Base-by-base conservation (phyloP, 2,329 filamentous ascomycete species). In the Talaromyces rugulosus region DNA sequence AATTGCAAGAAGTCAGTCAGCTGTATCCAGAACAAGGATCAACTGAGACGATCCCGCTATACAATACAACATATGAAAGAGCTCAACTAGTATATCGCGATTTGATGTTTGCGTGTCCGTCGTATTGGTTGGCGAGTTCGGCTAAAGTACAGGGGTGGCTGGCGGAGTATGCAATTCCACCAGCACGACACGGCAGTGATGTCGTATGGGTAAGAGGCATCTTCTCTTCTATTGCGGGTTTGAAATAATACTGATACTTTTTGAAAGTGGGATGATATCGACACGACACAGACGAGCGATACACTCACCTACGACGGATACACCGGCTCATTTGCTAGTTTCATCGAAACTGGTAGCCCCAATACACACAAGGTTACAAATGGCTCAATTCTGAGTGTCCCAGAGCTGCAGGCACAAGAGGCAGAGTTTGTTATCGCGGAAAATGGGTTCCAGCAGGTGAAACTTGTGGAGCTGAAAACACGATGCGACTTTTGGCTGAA, bases 61-160 rank as follows among this genome's bases (percentile, higher is more conserved):
- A 85, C 65, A 82, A 83, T 60, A 80, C 79, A 0, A 81, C 81
- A 0, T 83, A 80, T 57, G 74, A 77, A 1, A 76, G 84, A 27
- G 85, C 85, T 0, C 84, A 84, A 0, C 68, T 88, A 18, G 71
- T 88, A 1, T 88, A 83, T 64, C 73, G 86, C 12, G 85, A 88
- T 67, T 73, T 82, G 0, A 81, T 86, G 0, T 78, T 88, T 7
- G 81, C 85, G 0, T 88, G 85, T 69, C 86, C 86, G 0, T 81
- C 81, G 2, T 83, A 82, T 63, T 88, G 85, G 86, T 76, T 83
- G 63, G 77, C 82, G 0, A 71, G 72, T 2, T 76, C 77, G 2
- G 81, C 83, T 1, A 69, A 71, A 0, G 70, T 70, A 16, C 75
- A 76, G 1, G 78, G 82, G 2, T 88, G 82, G 75, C 42, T 87